A percentile compares a stretch with the other conserved stretches of the same genome.
Conservation (phyloP, 2,329 filamentous ascomycete genomes). For the Elsinoe australis region DNA sequence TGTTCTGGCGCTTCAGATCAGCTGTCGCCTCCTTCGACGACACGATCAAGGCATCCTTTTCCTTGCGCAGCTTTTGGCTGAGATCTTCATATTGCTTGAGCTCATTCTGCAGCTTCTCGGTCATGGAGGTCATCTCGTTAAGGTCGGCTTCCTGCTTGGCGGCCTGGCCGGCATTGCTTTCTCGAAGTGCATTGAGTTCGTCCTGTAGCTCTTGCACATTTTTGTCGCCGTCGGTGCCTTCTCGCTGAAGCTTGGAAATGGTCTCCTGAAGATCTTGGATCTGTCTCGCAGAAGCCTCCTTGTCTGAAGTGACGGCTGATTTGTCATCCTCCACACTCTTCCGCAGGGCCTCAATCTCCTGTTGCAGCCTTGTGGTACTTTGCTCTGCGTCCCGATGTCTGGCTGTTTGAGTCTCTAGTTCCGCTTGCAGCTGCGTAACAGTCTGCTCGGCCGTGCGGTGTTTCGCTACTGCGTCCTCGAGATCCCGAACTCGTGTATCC, state of each 20-base stretch:
- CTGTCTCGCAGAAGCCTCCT: constrained; percentile 3
- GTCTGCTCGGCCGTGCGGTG: no score
- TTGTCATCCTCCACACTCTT: constrained; percentile 14
- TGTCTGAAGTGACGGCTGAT: constrained; percentile 3
- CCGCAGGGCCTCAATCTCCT: constrained; percentile 17
- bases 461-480: no score
- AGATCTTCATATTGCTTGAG: constrained; percentile 16
- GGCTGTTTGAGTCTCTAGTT: neutral
- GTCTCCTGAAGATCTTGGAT: constrained; percentile 21
- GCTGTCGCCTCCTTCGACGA: constrained; percentile 6
- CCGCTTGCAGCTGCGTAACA: no score
- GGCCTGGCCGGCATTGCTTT: neutral
- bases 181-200: constrained; percentile 16
- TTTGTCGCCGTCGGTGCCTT: constrained; percentile 22
- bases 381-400: constrained; percentile 9
- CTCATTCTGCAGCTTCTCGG: constrained; percentile 17
- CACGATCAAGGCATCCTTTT: neutral
- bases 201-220: constrained; percentile 21
- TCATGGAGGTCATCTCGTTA: constrained; percentile 16
- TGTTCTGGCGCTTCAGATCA: constrained; percentile 14
- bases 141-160: constrained; percentile 14
- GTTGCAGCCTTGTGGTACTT: constrained; percentile 16
- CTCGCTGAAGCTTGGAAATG: constrained; percentile 23
- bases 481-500: no score
- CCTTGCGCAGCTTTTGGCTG: constrained; percentile 12